Evolutionary conservation across 176 grass and related monocot species (phyloP).

Genomic region (bread wheat (Triticum aestivum)): DNA sequence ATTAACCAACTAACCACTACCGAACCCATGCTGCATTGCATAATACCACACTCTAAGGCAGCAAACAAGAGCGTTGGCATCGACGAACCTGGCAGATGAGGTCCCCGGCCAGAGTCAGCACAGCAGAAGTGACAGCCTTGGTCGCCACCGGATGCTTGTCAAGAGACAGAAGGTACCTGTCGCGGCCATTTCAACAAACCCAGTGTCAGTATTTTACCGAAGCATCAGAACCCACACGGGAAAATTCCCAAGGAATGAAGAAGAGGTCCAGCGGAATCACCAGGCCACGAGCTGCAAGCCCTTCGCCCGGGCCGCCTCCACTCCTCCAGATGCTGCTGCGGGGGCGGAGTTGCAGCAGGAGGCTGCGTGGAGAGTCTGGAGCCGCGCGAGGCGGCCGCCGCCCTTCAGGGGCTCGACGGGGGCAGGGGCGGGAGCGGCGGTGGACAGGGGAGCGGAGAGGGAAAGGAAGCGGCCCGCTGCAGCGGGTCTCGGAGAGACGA

Average conservation of each 20-base stretch:
- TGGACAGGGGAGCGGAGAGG: background rate
- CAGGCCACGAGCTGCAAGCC: background rate
- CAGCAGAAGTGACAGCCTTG: slow-evolving; percentile 61
- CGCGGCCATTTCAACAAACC: background rate
- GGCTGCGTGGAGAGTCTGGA: background rate
- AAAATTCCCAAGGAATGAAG: background rate
- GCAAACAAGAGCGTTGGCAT: background rate
- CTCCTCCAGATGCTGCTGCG: background rate
- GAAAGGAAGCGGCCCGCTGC: background rate
- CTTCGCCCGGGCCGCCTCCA: background rate
- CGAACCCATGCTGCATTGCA: background rate
- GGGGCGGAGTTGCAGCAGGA: background rate
- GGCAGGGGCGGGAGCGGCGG: background rate
- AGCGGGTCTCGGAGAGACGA: background rate
- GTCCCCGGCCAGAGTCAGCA: slow-evolving; percentile 60
- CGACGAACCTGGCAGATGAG: slow-evolving; percentile 65
- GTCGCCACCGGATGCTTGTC: slow-evolving; percentile 39
- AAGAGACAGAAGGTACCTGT: slow-evolving; percentile 9
- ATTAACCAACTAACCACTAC: background rate
- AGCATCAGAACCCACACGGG: background rate
- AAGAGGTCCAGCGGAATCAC: background rate
- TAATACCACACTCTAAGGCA: background rate
- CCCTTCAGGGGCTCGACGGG: background rate
- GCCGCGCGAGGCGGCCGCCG: background rate
- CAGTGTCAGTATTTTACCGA: background rate